Evolutionary conservation across 2,329 filamentous ascomycete species (phyloP).

Genomic region (Macrophomina tecta): DNA sequence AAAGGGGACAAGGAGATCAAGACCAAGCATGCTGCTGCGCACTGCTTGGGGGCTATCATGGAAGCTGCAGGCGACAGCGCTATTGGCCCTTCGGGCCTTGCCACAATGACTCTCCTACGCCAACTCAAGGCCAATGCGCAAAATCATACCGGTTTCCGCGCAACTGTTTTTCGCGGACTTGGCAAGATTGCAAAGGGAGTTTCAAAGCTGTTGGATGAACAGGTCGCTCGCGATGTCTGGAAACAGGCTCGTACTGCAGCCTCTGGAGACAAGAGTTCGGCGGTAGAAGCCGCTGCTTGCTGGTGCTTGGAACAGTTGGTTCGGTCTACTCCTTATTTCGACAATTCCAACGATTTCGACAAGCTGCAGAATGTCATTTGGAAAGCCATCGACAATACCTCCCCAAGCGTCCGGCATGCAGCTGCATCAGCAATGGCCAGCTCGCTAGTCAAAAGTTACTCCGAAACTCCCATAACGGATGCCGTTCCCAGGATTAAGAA

Average conservation of each 20-base stretch:
- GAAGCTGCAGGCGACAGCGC: slow-evolving; percentile 93
- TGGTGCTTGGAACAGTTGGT: slow-evolving; percentile 77
- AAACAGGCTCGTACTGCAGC: slow-evolving; percentile 84
- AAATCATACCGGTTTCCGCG: slow-evolving; percentile 80
- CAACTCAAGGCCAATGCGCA: slow-evolving; percentile 75
- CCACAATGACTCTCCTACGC: slow-evolving; percentile 75
- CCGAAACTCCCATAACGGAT: slow-evolving; percentile 61
- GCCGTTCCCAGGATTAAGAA: slow-evolving; percentile 67
- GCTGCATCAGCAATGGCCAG: slow-evolving; percentile 85
- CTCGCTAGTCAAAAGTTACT: slow-evolving; percentile 81
- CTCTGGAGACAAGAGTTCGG: slow-evolving; percentile 77
- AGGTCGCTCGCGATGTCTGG: slow-evolving; percentile 86
- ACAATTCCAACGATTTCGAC: slow-evolving; percentile 89
- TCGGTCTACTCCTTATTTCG: slow-evolving; percentile 78
- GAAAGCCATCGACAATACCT: slow-evolving; percentile 83
- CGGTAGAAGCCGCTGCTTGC: slow-evolving; percentile 80
- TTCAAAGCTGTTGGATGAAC: slow-evolving; percentile 79
- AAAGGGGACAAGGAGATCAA: slow-evolving; percentile 81
- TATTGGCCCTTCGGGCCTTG: slow-evolving; percentile 78
- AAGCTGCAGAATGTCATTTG: slow-evolving; percentile 81
- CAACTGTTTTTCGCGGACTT: slow-evolving; percentile 76
- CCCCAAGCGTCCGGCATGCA: slow-evolving; percentile 78
- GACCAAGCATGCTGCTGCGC: slow-evolving; percentile 84
- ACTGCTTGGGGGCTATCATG: slow-evolving; percentile 87
- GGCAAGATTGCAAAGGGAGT: slow-evolving; percentile 80